Evolutionary conservation across 768 basidiomycete species (phyloP).

Genomic region (Termitomyces heimii): DNA sequence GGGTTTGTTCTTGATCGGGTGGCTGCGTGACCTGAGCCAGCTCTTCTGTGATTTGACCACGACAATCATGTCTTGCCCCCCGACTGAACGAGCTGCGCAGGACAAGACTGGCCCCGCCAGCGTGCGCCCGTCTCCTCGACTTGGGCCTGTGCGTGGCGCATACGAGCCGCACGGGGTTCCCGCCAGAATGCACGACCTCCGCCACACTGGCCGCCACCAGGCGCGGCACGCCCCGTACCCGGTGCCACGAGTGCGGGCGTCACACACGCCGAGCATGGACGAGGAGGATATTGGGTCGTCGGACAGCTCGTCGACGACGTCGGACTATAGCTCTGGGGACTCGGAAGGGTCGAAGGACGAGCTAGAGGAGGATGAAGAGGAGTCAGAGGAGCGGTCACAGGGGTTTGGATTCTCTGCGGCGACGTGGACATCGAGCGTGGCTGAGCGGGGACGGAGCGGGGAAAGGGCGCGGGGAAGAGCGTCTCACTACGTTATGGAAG

Average conservation of each 20-base stretch:
- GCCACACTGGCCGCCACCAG: background rate
- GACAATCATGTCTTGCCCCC: background rate
- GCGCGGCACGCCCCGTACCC: background rate
- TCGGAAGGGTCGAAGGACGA: background rate
- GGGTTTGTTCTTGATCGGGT: conserved; percentile 3
- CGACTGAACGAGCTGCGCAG: background rate
- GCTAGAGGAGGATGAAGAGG: background rate
- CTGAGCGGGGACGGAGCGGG: too few relatives aligned
- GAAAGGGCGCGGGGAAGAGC: too few relatives aligned
- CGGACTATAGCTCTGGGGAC: background rate
- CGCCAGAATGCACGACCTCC: background rate
- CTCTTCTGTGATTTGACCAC: background rate
- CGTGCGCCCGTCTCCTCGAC: background rate
- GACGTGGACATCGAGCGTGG: conserved; percentile 1
- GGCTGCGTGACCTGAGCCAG: background rate
- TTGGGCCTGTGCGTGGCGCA: background rate
- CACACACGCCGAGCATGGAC: background rate
- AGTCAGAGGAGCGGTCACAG: background rate
- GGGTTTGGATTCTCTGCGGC: conserved; percentile 8
- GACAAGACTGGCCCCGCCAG: background rate
- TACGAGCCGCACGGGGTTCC: background rate
- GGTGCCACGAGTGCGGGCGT: background rate
- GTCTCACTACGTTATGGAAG: background rate
- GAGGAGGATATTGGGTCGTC: conserved; percentile 8
- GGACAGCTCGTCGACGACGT: background rate